phyloP scores from a whole-genome alignment of 768 basidiomycete species.

The Naganishia onofrii region DNA sequence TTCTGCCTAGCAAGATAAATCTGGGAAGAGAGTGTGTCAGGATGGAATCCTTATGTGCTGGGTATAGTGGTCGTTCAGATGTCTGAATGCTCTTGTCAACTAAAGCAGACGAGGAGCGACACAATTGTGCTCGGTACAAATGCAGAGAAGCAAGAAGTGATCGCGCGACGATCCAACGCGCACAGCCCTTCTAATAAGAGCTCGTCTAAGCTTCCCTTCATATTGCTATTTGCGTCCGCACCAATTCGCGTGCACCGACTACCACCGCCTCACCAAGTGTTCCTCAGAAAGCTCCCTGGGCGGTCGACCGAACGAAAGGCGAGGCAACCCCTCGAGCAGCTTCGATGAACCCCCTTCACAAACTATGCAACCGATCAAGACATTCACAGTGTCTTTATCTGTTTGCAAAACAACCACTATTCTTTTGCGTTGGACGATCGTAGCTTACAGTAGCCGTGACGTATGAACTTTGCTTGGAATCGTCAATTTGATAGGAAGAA shows the following conservation, averaged over 20 bases:
- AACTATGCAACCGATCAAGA: too few relatives aligned
- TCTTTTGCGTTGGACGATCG: too few relatives aligned
- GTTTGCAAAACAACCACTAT: too few relatives aligned
- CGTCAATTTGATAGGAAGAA: neutral
- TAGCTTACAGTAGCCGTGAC: too few relatives aligned
- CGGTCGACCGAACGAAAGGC: too few relatives aligned
- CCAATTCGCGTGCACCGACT: neutral
- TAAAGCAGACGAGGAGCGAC: too few relatives aligned
- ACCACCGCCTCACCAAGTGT: neutral
- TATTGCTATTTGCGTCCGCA: conserved; percentile 14
- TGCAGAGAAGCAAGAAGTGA: neutral
- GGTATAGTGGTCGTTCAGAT: neutral
- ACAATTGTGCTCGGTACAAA: neutral
- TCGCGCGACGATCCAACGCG: conserved; percentile 5
- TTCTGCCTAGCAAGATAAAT: neutral
- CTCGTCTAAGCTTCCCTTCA: neutral
- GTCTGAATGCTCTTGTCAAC: too few relatives aligned
- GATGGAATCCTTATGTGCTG: neutral
- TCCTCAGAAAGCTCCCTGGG: too few relatives aligned
- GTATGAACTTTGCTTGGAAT: neutral
- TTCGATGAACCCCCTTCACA: too few relatives aligned
- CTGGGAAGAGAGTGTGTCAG: neutral
- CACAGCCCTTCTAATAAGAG: conserved; percentile 22
- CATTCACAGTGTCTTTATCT: too few relatives aligned
- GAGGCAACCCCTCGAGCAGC: too few relatives aligned